These are phyloP conservation scores for Fusarium falciforme DNA, from an alignment of 2,329 filamentous ascomycete species.

Conservation along the genomic window DNA sequence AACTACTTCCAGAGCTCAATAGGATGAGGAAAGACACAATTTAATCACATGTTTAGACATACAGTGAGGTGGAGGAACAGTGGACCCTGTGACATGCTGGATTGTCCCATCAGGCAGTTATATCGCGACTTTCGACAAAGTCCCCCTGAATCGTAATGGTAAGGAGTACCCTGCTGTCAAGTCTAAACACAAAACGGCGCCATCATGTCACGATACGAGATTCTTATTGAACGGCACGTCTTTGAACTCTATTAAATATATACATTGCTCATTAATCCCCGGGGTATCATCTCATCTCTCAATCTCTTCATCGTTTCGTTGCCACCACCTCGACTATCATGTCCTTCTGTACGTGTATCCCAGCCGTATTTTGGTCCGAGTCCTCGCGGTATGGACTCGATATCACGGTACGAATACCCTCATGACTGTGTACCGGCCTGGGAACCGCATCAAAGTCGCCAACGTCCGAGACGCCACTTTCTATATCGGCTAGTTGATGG, in stretches of 20 bases:
- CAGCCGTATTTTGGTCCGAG: background rate
- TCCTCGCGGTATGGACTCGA: constrained; percentile 7
- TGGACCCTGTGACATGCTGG: background rate
- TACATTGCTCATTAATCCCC: background rate
- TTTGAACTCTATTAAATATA: background rate
- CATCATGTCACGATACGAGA: background rate
- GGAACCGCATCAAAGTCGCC: background rate
- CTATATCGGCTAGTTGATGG: constrained; percentile 25
- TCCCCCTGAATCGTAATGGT: background rate
- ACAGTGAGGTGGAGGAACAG: background rate
- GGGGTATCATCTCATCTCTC: background rate
- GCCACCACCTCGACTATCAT: constrained; percentile 20
- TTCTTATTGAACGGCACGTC: background rate
- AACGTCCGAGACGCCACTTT: constrained; percentile 1
- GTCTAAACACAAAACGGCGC: background rate
- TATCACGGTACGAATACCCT: constrained; percentile 21
- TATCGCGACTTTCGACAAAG: background rate
- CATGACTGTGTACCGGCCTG: background rate
- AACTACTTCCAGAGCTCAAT: background rate
- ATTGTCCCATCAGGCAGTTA: background rate
- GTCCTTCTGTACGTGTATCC: constrained; percentile 26
- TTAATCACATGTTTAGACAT: background rate
- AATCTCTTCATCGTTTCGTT: background rate
- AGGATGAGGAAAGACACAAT: background rate
- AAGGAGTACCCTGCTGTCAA: background rate